Evolutionary conservation across 2,329 filamentous ascomycete species (phyloP).

Genomic region (Penicillium capsulatum): DNA sequence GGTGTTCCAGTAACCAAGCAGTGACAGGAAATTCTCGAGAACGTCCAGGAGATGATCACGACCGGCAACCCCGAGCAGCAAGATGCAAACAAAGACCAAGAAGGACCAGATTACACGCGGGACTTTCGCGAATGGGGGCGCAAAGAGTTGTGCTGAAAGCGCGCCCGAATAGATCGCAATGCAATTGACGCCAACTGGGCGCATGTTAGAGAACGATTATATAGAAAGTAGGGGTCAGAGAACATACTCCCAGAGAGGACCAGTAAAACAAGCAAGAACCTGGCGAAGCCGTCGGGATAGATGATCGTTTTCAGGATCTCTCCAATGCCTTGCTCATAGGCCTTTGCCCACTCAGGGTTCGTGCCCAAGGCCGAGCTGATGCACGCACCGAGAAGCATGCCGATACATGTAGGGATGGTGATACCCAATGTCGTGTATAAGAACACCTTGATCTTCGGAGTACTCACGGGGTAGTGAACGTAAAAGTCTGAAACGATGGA

Average conservation of each 20-base stretch:
- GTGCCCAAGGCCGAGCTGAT: conserved; percentile 17
- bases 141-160: conserved; percentile 40
- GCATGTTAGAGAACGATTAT: too few species aligned
- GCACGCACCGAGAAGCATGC: conserved; percentile 18
- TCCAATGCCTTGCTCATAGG: conserved; percentile 23
- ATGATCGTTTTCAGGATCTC: conserved; percentile 20
- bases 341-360: conserved; percentile 16
- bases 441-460: conserved; percentile 21
- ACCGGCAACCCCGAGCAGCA: conserved; percentile 45
- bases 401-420: conserved; percentile 21
- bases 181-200: conserved; percentile 42
- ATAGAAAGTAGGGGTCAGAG: too few species aligned
- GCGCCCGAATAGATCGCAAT: conserved; percentile 42
- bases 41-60: conserved; percentile 43
- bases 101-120: conserved; percentile 50
- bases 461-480: conserved; percentile 23
- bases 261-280: conserved; percentile 36
- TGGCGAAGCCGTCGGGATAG: conserved; percentile 24
- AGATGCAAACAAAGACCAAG: conserved; percentile 45
- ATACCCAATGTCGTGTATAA: conserved; percentile 22
- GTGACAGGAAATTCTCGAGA: conserved; percentile 47
- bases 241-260: conserved; percentile 36
- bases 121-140: conserved; percentile 41
- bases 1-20: conserved; percentile 52
- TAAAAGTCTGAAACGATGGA: conserved; percentile 25